Percentiles rank a stretch among this genome's conserved stretches.
These are phyloP conservation scores for Nothomitra cinnamomea DNA, from an alignment of 2,329 filamentous ascomycete species.

Conservation along the genomic window DNA sequence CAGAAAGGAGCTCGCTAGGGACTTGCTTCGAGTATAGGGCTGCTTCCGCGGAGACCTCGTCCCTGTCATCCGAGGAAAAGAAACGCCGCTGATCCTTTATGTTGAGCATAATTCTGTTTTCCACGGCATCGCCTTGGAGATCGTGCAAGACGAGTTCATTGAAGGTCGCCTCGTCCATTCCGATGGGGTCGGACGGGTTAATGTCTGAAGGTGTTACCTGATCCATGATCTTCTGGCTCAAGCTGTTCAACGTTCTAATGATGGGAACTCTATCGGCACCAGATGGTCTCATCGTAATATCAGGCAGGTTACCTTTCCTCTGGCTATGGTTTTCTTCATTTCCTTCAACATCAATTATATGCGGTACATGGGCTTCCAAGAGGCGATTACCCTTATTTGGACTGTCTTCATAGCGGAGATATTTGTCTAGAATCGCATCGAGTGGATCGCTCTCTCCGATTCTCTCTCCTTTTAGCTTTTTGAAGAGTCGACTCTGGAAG, in stretches of 20 bases:
- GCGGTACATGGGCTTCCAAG: constrained; percentile 52
- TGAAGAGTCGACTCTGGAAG: constrained; percentile 78
- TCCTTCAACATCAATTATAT: constrained; percentile 80
- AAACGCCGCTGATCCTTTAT: constrained; percentile 77
- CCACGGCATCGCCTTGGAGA: constrained; percentile 54
- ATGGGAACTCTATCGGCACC: constrained; percentile 67
- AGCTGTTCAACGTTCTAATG: constrained; percentile 70
- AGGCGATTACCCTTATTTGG: constrained; percentile 25
- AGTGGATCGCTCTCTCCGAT: constrained; percentile 59
- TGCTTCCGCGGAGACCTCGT: constrained; percentile 29
- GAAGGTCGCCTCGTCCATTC: constrained; percentile 49
- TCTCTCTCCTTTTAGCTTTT: constrained; percentile 80
- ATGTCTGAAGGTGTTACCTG: constrained; percentile 66
- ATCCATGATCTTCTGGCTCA: constrained; percentile 87
- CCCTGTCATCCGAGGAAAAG: constrained; percentile 39
- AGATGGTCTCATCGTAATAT: constrained; percentile 73
- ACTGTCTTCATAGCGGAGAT: constrained; percentile 56
- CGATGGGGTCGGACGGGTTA: constrained; percentile 46
- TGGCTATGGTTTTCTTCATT: constrained; percentile 93
- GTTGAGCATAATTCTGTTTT: constrained; percentile 66
- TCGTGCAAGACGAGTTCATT: constrained; percentile 63
- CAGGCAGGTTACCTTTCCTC: constrained; percentile 69
- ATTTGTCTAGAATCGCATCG: constrained; percentile 72
- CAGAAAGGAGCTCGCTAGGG: constrained; percentile 48
- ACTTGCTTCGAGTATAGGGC: constrained; percentile 50